Evolutionary conservation across 108 stramenopile species (phyloP).

Genomic region (Bacterosira constricta): DNA sequence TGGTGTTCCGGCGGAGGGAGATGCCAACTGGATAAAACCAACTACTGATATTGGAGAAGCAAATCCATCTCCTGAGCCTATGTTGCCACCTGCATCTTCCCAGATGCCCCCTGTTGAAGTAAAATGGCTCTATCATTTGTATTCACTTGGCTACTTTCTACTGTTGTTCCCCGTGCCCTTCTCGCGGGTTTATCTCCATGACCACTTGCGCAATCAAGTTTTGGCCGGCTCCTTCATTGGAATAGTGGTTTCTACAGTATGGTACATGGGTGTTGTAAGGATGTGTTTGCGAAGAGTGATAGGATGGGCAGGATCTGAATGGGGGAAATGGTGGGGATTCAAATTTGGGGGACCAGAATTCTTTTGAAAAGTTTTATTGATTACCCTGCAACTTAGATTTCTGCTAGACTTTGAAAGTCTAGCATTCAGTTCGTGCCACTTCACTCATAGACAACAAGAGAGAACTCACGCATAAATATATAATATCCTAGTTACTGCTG

Average conservation of each 20-base stretch:
- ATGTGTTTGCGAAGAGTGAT: not conserved
- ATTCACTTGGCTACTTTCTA: conserved; percentile 16
- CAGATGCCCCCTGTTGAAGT: no score
- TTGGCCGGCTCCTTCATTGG: conserved; percentile 31
- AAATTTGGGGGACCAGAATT: not conserved
- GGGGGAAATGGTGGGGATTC: conserved; percentile 20
- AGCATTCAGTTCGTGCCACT: no score
- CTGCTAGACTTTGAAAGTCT: not conserved
- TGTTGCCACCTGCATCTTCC: not conserved
- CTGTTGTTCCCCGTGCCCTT: conserved; percentile 40
- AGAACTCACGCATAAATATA: no score
- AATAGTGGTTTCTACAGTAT: conserved; percentile 1
- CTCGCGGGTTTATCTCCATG: conserved; percentile 43
- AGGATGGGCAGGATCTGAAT: not conserved
- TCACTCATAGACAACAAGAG: no score
- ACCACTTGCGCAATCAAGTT: conserved; percentile 39
- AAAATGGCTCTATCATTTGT: conserved; percentile 26
- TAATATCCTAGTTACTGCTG: no score
- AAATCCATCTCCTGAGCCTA: not conserved
- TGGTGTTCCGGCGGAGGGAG: no score
- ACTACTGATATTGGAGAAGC: not conserved
- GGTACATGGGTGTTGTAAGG: conserved; percentile 35
- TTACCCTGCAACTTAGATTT: not conserved
- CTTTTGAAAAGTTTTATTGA: not conserved
- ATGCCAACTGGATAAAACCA: no score